These are phyloP conservation scores for Cyclaneusma minus DNA, from an alignment of 2,329 filamentous ascomycete species.

Conservation along the genomic window DNA sequence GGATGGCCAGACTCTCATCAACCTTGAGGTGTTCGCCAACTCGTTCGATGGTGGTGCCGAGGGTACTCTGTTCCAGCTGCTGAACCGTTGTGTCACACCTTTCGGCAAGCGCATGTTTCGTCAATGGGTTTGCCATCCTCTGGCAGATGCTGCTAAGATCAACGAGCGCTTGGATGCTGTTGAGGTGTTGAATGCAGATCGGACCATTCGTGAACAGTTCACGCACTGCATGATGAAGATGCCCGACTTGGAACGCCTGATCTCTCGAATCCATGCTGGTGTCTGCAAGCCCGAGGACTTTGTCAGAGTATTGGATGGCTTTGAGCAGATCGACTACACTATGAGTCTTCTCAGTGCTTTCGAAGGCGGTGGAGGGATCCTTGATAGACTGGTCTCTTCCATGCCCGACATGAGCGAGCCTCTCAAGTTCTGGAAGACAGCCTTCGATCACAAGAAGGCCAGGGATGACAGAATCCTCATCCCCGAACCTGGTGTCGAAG, in stretches of 20 bases:
- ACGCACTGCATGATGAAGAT: conserved; percentile 77
- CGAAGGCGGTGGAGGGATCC: conserved; percentile 63
- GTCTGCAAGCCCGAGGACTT: conserved; percentile 88
- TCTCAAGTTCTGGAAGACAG: conserved; percentile 74
- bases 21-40: conserved; percentile 94
- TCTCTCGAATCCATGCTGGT: conserved; percentile 86
- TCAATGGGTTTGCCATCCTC: conserved; percentile 92
- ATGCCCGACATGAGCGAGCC: conserved; percentile 74
- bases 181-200: conserved; percentile 77
- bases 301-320: conserved; percentile 82
- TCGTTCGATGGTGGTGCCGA: conserved; percentile 72
- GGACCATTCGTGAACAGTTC: conserved; percentile 70
- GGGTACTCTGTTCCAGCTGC: conserved; percentile 76
- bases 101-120: conserved; percentile 94
- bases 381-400: conserved; percentile 64
- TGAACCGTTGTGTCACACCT: conserved; percentile 89
- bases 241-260: conserved; percentile 84
- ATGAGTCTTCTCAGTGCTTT: conserved; percentile 64
- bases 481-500: conserved; percentile 74
- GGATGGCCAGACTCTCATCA: conserved; percentile 92
- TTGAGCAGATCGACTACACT: conserved; percentile 94
- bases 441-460: conserved; percentile 73
- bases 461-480: conserved; percentile 69
- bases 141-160: conserved; percentile 75
- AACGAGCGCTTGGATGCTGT: conserved; percentile 91